A percentile compares a stretch with the other conserved stretches of the same genome.
Conservation (phyloP, 495 filamentous ascomycete species). For the Daldinia loculata region DNA sequence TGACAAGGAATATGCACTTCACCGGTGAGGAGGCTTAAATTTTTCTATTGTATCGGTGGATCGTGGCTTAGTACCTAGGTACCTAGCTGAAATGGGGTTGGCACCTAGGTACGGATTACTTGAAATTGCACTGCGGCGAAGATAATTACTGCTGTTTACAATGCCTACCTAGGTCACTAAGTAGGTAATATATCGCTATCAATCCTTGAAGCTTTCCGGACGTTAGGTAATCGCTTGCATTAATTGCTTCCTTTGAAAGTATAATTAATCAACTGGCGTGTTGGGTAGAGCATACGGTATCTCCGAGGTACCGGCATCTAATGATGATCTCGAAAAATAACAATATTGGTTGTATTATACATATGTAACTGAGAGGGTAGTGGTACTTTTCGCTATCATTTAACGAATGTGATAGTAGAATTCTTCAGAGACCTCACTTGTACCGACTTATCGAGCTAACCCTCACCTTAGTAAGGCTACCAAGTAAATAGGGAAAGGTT, state of each 20-base stretch:
- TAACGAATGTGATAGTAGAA: too few relatives aligned
- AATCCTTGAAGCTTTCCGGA: not conserved
- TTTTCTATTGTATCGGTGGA: not conserved
- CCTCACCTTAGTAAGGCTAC: not conserved
- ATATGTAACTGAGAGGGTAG: too few relatives aligned
- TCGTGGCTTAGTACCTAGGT: too few relatives aligned
- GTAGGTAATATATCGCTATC: not conserved
- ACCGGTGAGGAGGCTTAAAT: conserved; percentile 28
- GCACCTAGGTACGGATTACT: not conserved
- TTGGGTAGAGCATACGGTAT: not conserved
- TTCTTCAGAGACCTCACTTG: not conserved
- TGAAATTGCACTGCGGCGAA: conserved; percentile 22
- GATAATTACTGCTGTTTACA: not conserved
- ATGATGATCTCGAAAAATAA: not conserved
- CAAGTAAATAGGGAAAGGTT: not conserved
- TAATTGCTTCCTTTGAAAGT: not conserved
- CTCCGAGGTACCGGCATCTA: not conserved
- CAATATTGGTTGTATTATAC: too few relatives aligned
- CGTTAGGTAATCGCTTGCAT: not conserved
- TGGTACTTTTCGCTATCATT: too few relatives aligned
- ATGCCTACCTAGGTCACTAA: not conserved
- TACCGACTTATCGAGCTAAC: not conserved
- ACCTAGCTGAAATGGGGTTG: not conserved
- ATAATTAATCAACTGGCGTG: not conserved
- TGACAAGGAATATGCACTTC: conserved; percentile 17